Conservation (phyloP, 2,329 filamentous ascomycete genomes). For the Alternaria novae-zelandiae region DNA sequence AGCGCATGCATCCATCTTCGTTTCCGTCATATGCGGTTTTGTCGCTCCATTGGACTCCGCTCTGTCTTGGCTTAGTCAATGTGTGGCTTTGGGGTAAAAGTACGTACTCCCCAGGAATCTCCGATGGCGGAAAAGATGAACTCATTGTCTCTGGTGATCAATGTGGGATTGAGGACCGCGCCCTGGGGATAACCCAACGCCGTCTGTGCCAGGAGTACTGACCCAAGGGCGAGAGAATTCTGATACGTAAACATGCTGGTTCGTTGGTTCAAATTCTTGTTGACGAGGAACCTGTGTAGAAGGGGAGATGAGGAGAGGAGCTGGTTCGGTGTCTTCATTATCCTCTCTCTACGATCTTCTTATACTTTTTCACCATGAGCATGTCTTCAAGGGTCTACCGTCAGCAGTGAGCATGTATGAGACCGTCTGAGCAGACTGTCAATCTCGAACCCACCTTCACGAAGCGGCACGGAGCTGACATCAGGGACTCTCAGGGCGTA, state of each 20-base stretch:
- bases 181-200: background rate
- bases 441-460: background rate
- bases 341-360: background rate
- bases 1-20: background rate
- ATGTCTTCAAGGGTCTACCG: background rate
- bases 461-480: background rate
- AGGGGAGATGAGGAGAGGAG: background rate
- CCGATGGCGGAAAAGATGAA: background rate
- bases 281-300: background rate
- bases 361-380: background rate
- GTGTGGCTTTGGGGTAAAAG: accelerated
- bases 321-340: background rate
- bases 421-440: background rate
- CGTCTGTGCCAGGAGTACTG: background rate
- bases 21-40: background rate
- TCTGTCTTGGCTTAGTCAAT: background rate
- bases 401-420: background rate
- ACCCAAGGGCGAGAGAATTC: background rate
- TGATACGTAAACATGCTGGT: background rate
- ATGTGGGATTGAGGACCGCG: background rate
- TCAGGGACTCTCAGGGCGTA: background rate
- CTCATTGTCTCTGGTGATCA: background rate
- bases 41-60: background rate
- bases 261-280: too few species aligned
- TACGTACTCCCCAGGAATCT: background rate